Percentiles rank a stretch among this genome's conserved stretches.
Evolutionary conservation across 2,329 filamentous ascomycete species (phyloP).

Genomic region (Diaporthe capsici): DNA sequence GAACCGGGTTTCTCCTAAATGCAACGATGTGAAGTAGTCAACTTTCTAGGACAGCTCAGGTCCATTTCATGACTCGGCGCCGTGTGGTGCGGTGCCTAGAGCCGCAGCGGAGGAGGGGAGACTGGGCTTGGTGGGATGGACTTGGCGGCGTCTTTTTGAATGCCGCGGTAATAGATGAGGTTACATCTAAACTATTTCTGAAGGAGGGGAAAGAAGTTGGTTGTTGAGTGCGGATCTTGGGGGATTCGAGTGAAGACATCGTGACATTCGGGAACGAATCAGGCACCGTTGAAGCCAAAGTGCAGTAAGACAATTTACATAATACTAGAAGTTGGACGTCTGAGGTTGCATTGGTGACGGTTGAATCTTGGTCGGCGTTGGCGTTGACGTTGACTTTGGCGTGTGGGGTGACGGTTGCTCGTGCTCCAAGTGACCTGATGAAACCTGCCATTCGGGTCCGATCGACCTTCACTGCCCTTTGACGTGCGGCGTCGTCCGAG

Average conservation of each 20-base stretch:
- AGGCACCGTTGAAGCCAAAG: neutral
- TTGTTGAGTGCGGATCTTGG: conserved; percentile 6
- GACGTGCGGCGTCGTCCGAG: neutral
- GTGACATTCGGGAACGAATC: conserved; percentile 9
- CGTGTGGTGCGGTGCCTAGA: neutral
- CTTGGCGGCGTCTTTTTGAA: neutral
- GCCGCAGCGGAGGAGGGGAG: too few species aligned
- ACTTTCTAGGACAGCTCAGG: too few species aligned
- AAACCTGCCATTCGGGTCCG: conserved; percentile 31
- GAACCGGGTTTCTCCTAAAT: neutral
- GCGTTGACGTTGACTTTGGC: conserved; percentile 3
- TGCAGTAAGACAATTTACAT: neutral
- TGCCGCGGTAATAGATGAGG: neutral
- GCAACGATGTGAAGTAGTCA: neutral
- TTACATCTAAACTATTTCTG: neutral
- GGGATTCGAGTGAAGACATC: conserved; percentile 3
- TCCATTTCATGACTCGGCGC: neutral
- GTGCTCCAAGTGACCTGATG: conserved; percentile 11
- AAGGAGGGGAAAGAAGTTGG: neutral
- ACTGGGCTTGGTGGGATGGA: neutral
- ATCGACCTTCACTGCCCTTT: neutral
- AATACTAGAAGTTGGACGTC: neutral
- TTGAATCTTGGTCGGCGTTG: neutral
- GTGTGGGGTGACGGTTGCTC: neutral
- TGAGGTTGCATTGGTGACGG: conserved; percentile 11